phyloP scores from a whole-genome alignment of 148 eudicot genomes.

The Pharnaceum exiguum region DNA sequence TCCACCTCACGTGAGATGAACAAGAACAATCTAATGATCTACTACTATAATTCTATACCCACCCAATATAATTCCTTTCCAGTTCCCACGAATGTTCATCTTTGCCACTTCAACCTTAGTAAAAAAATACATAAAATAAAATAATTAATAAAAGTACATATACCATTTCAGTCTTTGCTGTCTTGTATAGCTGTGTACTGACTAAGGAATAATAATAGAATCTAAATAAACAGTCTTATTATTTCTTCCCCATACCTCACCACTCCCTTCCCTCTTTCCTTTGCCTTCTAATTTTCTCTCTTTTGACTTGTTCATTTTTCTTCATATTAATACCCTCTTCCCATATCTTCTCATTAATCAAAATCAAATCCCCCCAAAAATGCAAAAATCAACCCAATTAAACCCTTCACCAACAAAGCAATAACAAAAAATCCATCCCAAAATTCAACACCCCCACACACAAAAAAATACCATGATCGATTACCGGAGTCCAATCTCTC shows the following conservation, averaged over 20 bases:
- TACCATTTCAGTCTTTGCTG: constrained; percentile 17
- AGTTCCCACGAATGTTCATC: too few relatives aligned
- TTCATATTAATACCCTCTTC: neutral
- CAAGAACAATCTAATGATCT: too few relatives aligned
- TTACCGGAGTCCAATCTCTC: constrained; percentile 6
- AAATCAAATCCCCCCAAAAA: neutral
- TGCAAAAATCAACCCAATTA: neutral
- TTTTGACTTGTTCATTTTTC: neutral
- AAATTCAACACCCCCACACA: neutral
- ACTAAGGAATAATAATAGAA: constrained; percentile 3
- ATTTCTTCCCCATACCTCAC: neutral
- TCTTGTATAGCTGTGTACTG: constrained; percentile 19
- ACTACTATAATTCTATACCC: too few relatives aligned
- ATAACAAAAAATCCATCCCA: neutral
- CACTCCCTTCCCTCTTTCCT: neutral
- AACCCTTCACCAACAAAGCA: neutral
- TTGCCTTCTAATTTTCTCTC: too few relatives aligned
- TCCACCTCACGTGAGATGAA: constrained; percentile 9
- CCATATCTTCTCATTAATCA: neutral
- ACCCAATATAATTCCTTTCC: too few relatives aligned
- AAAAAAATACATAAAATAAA: too few relatives aligned
- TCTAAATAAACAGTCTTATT: neutral
- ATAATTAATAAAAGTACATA: neutral
- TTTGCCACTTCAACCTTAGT: too few relatives aligned
- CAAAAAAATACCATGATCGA: neutral